phyloP scores from a whole-genome alignment of 306 rosid species.

The Malus orientalis region DNA sequence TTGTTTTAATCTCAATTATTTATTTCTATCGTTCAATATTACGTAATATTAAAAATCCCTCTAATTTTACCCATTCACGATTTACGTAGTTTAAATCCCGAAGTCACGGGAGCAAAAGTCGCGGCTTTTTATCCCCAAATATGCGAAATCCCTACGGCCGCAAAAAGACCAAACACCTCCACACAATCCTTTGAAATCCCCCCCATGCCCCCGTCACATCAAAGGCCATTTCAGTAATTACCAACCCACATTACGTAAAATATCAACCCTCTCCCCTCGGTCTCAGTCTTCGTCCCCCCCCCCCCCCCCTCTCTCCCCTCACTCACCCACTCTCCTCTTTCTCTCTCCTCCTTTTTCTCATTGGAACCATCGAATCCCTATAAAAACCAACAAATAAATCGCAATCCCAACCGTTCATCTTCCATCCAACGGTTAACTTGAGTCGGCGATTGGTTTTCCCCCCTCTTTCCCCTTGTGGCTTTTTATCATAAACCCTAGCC shows the following conservation, averaged over 20 bases:
- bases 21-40: too few species aligned
- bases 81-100: not conserved
- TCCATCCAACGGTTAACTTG: conserved; percentile 34
- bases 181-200: not conserved
- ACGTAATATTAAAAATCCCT: too few species aligned
- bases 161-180: not conserved
- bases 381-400: conserved; percentile 2
- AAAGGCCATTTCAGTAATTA: conserved; percentile 9
- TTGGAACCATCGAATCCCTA: conserved; percentile 1
- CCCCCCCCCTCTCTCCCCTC: not conserved
- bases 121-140: not conserved
- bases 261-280: conserved; percentile 4
- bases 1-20: too few species aligned
- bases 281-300: not conserved
- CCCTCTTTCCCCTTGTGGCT: conserved; percentile 25
- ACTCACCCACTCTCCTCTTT: not conserved
- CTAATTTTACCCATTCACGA: not conserved
- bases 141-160: not conserved
- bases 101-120: not conserved
- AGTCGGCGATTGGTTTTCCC: conserved; percentile 35
- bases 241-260: not conserved
- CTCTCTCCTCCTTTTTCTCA: not conserved
- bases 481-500: conserved; percentile 94
- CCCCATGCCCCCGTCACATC: not conserved
- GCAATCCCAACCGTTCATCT: conserved; percentile 25